Evolutionary conservation across 768 basidiomycete genomes (phyloP).

Genomic region (Serendipita indica): DNA sequence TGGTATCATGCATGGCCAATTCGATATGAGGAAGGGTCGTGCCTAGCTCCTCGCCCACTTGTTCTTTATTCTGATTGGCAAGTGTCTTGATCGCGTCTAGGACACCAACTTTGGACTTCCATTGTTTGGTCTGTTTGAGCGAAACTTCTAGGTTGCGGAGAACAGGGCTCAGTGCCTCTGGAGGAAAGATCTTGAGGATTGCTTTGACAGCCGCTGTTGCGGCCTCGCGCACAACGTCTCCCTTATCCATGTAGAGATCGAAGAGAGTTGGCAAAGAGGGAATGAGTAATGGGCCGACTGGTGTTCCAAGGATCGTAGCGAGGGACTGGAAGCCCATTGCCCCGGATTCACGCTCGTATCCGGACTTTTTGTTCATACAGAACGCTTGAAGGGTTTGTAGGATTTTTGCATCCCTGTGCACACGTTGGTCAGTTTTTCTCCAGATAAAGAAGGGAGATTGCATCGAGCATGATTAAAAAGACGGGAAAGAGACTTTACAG

Average conservation of each 20-base stretch:
- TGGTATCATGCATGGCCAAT: conserved; percentile 90
- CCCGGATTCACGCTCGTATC: conserved; percentile 77
- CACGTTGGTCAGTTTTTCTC: not conserved
- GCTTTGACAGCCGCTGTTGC: conserved; percentile 69
- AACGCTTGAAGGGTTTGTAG: conserved; percentile 50
- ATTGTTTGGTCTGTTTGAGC: conserved; percentile 66
- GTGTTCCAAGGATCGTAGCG: conserved; percentile 49
- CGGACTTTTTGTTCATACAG: conserved; percentile 73
- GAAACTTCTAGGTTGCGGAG: conserved; percentile 58
- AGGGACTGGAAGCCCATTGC: conserved; percentile 69
- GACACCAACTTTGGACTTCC: conserved; percentile 88
- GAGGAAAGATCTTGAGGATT: conserved; percentile 69
- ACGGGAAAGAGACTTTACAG: not conserved
- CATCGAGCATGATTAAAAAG: conserved; percentile 10
- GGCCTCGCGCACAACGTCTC: conserved; percentile 74
- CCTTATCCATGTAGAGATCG: conserved; percentile 85
- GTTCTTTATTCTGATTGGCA: conserved; percentile 49
- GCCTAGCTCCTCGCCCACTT: conserved; percentile 73
- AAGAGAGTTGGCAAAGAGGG: conserved; percentile 62
- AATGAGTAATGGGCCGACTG: conserved; percentile 59
- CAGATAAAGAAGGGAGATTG: too few relatives aligned
- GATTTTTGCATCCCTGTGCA: conserved; percentile 41
- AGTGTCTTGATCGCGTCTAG: conserved; percentile 72
- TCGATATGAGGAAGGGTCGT: conserved; percentile 75
- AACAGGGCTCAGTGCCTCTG: conserved; percentile 58